Evolutionary conservation across 352 stramenopile species (phyloP).

Genomic region (Globisporangium nodosum): DNA sequence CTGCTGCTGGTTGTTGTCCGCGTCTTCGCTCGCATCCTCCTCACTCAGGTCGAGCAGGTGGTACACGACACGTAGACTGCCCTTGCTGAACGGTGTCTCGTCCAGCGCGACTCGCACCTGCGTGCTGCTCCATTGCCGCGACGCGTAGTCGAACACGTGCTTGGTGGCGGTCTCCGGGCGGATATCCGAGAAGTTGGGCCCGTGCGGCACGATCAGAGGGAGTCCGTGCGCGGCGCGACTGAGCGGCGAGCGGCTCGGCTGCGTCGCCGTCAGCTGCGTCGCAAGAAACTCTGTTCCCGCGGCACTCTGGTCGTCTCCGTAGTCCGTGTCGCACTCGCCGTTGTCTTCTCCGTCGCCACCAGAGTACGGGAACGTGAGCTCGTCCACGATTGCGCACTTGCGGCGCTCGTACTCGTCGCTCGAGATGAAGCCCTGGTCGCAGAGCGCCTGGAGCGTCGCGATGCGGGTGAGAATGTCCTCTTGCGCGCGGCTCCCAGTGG

Average conservation of each 20-base stretch:
- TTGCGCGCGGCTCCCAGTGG: conserved; percentile 14
- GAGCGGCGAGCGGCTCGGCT: conserved; percentile 18
- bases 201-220: conserved; percentile 74
- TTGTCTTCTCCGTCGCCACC: background rate
- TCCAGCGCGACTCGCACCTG: conserved; percentile 73
- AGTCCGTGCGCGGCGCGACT: conserved; percentile 35
- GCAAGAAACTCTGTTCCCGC: conserved; percentile 5
- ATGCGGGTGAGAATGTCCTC: conserved; percentile 61
- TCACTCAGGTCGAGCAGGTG: conserved; percentile 66
- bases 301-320: background rate
- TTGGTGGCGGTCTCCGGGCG: conserved; percentile 58
- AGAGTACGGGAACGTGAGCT: conserved; percentile 42
- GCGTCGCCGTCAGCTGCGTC: conserved; percentile 26
- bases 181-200: conserved; percentile 57
- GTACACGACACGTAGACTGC: conserved; percentile 75
- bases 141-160: conserved; percentile 79
- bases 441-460: conserved; percentile 64
- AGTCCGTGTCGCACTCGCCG: conserved; percentile 4
- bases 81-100: conserved; percentile 79
- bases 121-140: conserved; percentile 59
- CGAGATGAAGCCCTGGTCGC: conserved; percentile 76
- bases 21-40: conserved; percentile 7
- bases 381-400: conserved; percentile 71
- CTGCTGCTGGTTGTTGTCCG: conserved; percentile 1
- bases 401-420: conserved; percentile 78